Conservation (phyloP, 331 rosid species). For the Acacia pycnantha region DNA sequence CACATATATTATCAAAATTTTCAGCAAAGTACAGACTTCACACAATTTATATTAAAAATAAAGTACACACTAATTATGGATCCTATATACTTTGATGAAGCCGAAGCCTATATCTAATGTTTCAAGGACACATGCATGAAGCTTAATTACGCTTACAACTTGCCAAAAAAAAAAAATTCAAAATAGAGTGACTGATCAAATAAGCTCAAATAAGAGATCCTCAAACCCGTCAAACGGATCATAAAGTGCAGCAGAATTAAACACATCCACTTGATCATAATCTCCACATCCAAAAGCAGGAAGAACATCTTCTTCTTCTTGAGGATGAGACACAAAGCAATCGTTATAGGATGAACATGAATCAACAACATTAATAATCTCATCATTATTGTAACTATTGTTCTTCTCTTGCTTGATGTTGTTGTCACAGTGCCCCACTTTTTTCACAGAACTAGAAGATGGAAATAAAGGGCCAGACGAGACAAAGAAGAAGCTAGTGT, state of each 20-base stretch:
- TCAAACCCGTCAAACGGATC: conserved; percentile 4
- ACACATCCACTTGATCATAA: neutral
- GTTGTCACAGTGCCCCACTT: neutral
- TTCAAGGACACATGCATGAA: neutral
- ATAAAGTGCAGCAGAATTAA: conserved; percentile 24
- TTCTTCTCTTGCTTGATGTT: neutral
- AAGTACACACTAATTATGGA: no score
- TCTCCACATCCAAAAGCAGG: conserved; percentile 31
- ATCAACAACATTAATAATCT: neutral
- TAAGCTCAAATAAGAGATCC: neutral
- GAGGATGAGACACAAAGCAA: conserved; percentile 22
- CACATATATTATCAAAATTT: neutral
- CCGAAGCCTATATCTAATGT: neutral
- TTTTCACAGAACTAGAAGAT: neutral
- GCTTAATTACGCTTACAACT: no score
- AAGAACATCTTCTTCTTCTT: neutral
- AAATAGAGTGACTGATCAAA: neutral
- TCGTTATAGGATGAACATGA: conserved; percentile 31
- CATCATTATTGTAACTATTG: neutral
- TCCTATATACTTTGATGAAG: neutral
- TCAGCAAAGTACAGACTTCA: neutral
- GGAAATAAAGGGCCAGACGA: neutral
- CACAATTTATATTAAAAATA: no score
- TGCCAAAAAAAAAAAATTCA: neutral
- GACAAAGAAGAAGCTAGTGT: neutral